Base-by-base conservation (phyloP, 2,329 filamentous ascomycete genomes). In the Byssothecium circinans region DNA sequence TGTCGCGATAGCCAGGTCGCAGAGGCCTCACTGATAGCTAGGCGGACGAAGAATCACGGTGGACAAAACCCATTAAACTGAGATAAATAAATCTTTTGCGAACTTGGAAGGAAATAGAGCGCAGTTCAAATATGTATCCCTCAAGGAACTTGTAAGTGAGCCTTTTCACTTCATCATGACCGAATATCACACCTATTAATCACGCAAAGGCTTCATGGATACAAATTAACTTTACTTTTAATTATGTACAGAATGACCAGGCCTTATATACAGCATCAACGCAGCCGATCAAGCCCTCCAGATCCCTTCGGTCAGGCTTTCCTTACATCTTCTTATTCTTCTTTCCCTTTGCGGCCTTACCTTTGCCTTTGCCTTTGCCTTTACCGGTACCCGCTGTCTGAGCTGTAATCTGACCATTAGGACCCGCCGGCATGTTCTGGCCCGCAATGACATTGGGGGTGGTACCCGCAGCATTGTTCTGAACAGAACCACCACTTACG, bases 381-480 rank as follows among this genome's bases (percentile, higher is more conserved):
- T 36, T 36, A 12, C 18, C 18, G 4, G 20, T 18, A 10, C n/a
- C n/a, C n/a, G 25, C 27, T 25, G 36, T 29, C 14, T 45, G 43
- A 12, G 43, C 43, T 7, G 43, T 30, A 8, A 37, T 37, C 12
- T 39, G 36, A 2, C 36, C 39, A n/a, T 41, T 27, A 3, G 42
- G 42, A 4, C 42, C 42, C 4, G 42, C 42, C n/a, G 42, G 42
- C 34, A 15, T n/a, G 25, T 45, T 41, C 11, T 41, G 41, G 4
- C 49, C 49, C 18, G 39, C 23, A 29, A 48, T 41, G 17, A 41
- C 45, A 14, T 43, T 43, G 8, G 45, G 40, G 22, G 56, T 62
- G 1, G 60, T 62, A 5, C 60, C 60, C 7, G 60, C 60, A 2
- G 46, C 48, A 49, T 60, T 59, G 43, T 62, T 62, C 4, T 42